A percentile compares a stretch with the other conserved stretches of the same genome.
Evolutionary conservation across 768 basidiomycete species (phyloP).

Genomic region (Pleurotus cornucopiae): DNA sequence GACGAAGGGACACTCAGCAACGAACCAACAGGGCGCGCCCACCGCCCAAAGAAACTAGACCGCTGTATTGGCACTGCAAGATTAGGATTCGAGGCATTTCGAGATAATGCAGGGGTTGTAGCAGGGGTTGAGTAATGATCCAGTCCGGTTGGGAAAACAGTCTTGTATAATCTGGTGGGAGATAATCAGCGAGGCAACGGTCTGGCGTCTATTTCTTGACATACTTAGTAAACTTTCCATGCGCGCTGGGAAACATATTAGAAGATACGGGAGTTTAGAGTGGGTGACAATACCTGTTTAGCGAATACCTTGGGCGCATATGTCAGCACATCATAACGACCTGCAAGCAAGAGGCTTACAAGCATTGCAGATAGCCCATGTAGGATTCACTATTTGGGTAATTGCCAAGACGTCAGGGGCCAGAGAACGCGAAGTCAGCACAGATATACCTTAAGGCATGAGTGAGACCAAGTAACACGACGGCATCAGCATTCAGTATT

Average conservation of each 20-base stretch:
- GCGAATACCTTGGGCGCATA: constrained; percentile 23
- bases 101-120: constrained; percentile 29
- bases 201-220: constrained; percentile 9
- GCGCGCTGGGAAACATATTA: constrained; percentile 38
- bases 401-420: not conserved
- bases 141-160: constrained; percentile 60
- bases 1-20: constrained; percentile 17
- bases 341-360: constrained; percentile 37
- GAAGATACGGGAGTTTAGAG: constrained; percentile 11
- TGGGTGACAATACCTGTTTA: constrained; percentile 43
- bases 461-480: constrained; percentile 66
- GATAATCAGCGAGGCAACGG: constrained; percentile 7
- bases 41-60: constrained; percentile 34
- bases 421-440: constrained; percentile 14
- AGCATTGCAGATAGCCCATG: constrained; percentile 74
- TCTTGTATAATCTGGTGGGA: constrained; percentile 53
- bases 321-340: constrained; percentile 6
- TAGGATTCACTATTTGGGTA: constrained; percentile 60
- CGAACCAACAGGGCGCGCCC: constrained; percentile 21
- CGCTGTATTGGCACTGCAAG: constrained; percentile 18
- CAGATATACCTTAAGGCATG: constrained; percentile 56
- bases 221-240: constrained; percentile 72
- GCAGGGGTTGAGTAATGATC: constrained; percentile 36
- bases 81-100: constrained; percentile 22
- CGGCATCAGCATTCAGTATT: constrained; percentile 67